A percentile compares a stretch with the other conserved stretches of the same genome.
Conservation (phyloP, 208 protist genomes). For the Trypanosoma scelopori region DNA sequence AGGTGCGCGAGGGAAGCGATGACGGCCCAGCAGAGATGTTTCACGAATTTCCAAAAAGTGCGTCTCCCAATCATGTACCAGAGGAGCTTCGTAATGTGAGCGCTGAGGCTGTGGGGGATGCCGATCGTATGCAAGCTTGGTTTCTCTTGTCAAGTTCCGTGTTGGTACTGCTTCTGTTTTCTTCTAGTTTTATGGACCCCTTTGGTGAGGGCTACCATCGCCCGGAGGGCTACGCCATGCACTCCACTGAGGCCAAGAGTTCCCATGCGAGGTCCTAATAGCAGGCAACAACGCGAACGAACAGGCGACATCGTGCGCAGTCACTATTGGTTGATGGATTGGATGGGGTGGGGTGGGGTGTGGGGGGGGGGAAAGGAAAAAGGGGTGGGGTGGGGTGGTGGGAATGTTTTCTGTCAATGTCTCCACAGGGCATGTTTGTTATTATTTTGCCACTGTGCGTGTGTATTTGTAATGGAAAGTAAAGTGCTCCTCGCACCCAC, state of each 20-base stretch:
- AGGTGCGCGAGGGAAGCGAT: slow-evolving; percentile 54
- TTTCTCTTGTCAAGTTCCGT: slow-evolving; percentile 35
- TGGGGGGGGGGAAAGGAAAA: too few species aligned
- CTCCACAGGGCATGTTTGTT: too few species aligned
- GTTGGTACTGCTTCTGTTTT: slow-evolving; percentile 1
- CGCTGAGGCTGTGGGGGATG: slow-evolving; percentile 37
- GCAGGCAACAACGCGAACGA: background rate
- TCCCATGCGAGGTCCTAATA: background rate
- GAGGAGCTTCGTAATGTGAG: slow-evolving; percentile 44
- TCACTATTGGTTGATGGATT: too few species aligned
- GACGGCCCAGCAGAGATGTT: slow-evolving; percentile 56
- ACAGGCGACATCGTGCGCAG: too few species aligned
- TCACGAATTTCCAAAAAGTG: slow-evolving; percentile 53
- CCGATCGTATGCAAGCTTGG: slow-evolving; percentile 39
- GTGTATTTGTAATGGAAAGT: too few species aligned
- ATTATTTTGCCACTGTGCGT: too few species aligned
- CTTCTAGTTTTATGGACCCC: slow-evolving; percentile 40
- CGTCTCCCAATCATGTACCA: slow-evolving; percentile 45
- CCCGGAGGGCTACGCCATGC: slow-evolving; percentile 38
- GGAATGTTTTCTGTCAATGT: too few species aligned
- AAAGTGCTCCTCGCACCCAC: too few species aligned
- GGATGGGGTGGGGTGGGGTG: too few species aligned
- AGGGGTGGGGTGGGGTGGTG: too few species aligned
- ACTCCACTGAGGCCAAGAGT: background rate
- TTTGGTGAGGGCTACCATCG: slow-evolving; percentile 39